Evolutionary conservation across 2,329 filamentous ascomycete species (phyloP).

Genomic region (Alternaria angustiovoidea): DNA sequence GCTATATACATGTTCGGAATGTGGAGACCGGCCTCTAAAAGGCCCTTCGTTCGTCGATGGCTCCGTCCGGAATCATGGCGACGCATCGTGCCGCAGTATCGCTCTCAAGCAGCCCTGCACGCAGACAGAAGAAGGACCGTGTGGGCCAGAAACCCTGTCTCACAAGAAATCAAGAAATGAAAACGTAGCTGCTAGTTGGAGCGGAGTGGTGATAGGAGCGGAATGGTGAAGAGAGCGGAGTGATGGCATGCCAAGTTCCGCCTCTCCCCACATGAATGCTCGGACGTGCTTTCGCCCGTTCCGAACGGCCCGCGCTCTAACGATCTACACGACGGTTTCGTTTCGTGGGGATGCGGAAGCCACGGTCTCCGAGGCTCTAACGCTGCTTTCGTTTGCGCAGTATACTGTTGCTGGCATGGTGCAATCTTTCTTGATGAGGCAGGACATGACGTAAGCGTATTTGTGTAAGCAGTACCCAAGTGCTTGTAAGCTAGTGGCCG

Average conservation of each 20-base stretch:
- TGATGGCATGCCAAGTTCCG: neutral
- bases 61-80: neutral
- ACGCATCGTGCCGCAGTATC: neutral
- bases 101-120: neutral
- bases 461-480: no score
- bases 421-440: neutral
- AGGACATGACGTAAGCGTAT: neutral
- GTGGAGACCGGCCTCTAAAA: neutral
- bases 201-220: neutral
- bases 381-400: neutral
- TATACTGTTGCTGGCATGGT: neutral
- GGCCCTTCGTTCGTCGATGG: neutral
- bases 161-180: neutral
- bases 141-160: neutral
- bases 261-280: neutral
- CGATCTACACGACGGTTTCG: neutral
- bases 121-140: neutral
- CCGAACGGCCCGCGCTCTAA: neutral
- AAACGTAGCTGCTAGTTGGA: neutral
- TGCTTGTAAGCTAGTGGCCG: no score
- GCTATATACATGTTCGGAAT: neutral
- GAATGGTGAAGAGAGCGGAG: neutral
- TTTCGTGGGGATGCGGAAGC: neutral
- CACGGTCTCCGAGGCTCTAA: neutral
- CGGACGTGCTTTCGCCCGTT: neutral